Evolutionary conservation across 495 filamentous ascomycete species (phyloP).

Genomic region (Hyphodiscus hymeniophilus): DNA sequence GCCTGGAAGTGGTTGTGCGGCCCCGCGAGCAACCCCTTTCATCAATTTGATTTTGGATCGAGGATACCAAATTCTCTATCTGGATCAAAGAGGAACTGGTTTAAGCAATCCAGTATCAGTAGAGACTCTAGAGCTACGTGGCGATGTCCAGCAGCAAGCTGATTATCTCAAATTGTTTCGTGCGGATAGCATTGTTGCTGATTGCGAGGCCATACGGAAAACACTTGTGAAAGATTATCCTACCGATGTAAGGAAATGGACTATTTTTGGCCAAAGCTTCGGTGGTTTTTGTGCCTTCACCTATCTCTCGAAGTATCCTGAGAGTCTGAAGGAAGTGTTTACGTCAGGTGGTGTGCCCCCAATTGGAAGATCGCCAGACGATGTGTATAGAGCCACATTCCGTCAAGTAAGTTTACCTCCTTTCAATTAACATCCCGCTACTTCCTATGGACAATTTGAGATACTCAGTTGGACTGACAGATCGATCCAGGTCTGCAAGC

Average conservation of each 20-base stretch:
- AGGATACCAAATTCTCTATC: slow-evolving; percentile 75
- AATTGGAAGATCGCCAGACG: slow-evolving; percentile 57
- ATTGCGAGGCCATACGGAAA: slow-evolving; percentile 77
- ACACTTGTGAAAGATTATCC: slow-evolving; percentile 62
- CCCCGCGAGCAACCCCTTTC: slow-evolving; percentile 63
- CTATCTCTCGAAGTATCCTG: slow-evolving; percentile 76
- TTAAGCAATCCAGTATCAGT: slow-evolving; percentile 72
- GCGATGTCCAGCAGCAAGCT: slow-evolving; percentile 56
- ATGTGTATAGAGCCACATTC: slow-evolving; percentile 66
- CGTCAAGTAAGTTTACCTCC: slow-evolving; percentile 42
- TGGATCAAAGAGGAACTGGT: slow-evolving; percentile 87
- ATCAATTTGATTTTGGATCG: slow-evolving; percentile 60
- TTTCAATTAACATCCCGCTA: too few relatives aligned
- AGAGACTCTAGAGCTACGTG: slow-evolving; percentile 53
- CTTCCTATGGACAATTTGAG: too few relatives aligned
- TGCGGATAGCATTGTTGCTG: slow-evolving; percentile 80
- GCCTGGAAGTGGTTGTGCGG: slow-evolving; percentile 64
- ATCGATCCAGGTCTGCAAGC: slow-evolving; percentile 8
- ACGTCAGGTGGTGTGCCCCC: slow-evolving; percentile 76
- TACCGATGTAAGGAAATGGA: slow-evolving; percentile 68
- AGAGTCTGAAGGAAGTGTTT: slow-evolving; percentile 74
- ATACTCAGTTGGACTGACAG: too few relatives aligned
- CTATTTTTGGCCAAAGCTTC: slow-evolving; percentile 78
- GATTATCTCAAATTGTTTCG: slow-evolving; percentile 79
- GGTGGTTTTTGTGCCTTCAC: slow-evolving; percentile 80